phyloP scores from a whole-genome alignment of 2,329 filamentous ascomycete species.

The Tolypocladium paradoxum region DNA sequence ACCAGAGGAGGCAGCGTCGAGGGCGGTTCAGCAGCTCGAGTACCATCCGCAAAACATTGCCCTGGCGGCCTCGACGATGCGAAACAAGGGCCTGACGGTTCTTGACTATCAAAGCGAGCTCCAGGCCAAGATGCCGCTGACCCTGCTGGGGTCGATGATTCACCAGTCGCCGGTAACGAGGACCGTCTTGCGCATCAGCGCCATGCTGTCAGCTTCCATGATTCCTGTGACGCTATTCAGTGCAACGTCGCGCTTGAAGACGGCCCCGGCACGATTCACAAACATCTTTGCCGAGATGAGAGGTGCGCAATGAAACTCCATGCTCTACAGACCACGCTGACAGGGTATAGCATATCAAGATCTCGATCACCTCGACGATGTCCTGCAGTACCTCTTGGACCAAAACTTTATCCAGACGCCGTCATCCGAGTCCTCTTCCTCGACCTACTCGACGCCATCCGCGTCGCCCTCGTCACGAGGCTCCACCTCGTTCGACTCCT shows the following conservation, averaged over 20 bases:
- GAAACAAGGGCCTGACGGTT: slow-evolving; percentile 7
- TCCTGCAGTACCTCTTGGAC: slow-evolving; percentile 13
- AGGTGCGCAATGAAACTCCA: not conserved
- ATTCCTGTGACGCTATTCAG: slow-evolving; percentile 12
- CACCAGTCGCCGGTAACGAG: slow-evolving; percentile 13
- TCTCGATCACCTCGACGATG: slow-evolving; percentile 8
- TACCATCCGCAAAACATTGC: slow-evolving; percentile 12
- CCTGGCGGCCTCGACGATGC: slow-evolving; percentile 11
- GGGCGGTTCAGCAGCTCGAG: slow-evolving; percentile 7
- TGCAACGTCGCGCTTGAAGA: slow-evolving; percentile 1
- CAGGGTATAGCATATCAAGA: slow-evolving; percentile 8
- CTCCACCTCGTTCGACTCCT: slow-evolving; percentile 9
- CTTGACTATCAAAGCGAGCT: slow-evolving; percentile 7
- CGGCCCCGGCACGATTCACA: slow-evolving; percentile 6
- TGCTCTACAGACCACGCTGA: not conserved
- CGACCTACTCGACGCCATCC: slow-evolving; percentile 6
- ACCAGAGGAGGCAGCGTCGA: slow-evolving; percentile 8
- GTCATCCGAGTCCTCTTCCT: slow-evolving; percentile 2
- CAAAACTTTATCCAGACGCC: slow-evolving; percentile 13
- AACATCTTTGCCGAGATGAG: slow-evolving; percentile 7
- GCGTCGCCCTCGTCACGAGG: slow-evolving; percentile 8
- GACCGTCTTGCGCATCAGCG: slow-evolving; percentile 12
- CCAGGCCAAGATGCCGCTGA: slow-evolving; percentile 4
- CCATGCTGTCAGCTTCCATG: slow-evolving; percentile 12
- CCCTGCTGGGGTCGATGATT: slow-evolving; percentile 10